Conservation (phyloP, 495 filamentous ascomycete species). For the Cairneyella variabilis region DNA sequence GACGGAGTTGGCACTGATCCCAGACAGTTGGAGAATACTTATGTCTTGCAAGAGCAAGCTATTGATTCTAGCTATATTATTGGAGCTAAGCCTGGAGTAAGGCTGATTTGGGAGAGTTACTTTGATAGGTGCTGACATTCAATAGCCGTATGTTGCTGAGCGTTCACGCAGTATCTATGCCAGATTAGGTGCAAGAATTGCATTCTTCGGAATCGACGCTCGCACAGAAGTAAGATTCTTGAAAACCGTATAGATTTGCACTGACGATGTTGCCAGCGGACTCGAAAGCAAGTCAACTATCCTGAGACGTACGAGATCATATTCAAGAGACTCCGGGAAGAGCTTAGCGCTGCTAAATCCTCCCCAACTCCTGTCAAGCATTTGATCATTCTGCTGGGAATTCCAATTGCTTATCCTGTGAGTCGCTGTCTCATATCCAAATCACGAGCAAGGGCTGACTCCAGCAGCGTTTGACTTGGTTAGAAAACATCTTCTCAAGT, state of each 20-base stretch:
- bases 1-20: slow-evolving; percentile 54
- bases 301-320: slow-evolving; percentile 83
- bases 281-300: slow-evolving; percentile 87
- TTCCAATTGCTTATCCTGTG: slow-evolving; percentile 89
- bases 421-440: too few species aligned
- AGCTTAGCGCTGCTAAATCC: slow-evolving; percentile 53
- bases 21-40: slow-evolving; percentile 63
- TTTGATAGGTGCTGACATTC: slow-evolving; percentile 22
- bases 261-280: slow-evolving; percentile 45
- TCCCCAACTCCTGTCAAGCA: slow-evolving; percentile 64
- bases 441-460: too few species aligned
- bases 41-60: slow-evolving; percentile 53
- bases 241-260: slow-evolving; percentile 13
- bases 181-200: slow-evolving; percentile 78
- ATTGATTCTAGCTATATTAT: slow-evolving; percentile 78
- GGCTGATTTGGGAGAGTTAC: neutral
- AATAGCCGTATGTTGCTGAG: slow-evolving; percentile 67
- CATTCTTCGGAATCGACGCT: slow-evolving; percentile 84
- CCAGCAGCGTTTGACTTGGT: slow-evolving; percentile 73
- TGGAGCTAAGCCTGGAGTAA: slow-evolving; percentile 61
- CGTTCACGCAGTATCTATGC: slow-evolving; percentile 76
- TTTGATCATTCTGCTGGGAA: slow-evolving; percentile 79
- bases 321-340: slow-evolving; percentile 62
- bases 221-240: slow-evolving; percentile 56
- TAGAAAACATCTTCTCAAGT: slow-evolving; percentile 81